These are phyloP conservation scores for Claviceps maximensis DNA, from an alignment of 2,329 filamentous ascomycete genomes.

Conservation along the genomic window DNA sequence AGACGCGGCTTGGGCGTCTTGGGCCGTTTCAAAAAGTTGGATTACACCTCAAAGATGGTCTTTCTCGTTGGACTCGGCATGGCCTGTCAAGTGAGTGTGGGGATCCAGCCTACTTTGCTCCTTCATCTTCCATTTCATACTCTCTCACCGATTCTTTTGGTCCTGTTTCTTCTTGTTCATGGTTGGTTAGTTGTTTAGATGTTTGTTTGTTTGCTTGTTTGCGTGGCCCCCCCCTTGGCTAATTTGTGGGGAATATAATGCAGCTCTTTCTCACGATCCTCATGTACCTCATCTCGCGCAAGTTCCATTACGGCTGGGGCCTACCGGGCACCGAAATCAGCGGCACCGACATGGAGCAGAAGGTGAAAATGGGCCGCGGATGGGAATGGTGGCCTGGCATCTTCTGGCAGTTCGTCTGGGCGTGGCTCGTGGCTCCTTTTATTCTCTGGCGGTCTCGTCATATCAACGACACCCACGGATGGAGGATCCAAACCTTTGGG, in stretches of 20 bases:
- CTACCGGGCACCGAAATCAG: constrained; percentile 45
- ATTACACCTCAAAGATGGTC: constrained; percentile 32
- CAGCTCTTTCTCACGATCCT: constrained; percentile 44
- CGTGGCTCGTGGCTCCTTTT: constrained; percentile 33
- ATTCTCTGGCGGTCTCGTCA: constrained; percentile 41
- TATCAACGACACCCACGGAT: constrained; percentile 52
- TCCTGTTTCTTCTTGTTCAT: background rate
- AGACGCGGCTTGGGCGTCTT: constrained; percentile 13
- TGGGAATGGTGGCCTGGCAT: constrained; percentile 55
- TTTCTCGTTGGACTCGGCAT: constrained; percentile 40
- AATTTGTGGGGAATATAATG: background rate
- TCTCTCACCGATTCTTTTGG: background rate
- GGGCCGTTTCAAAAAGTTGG: constrained; percentile 20
- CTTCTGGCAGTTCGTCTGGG: constrained; percentile 49
- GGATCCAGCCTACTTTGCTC: background rate
- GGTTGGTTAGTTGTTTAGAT: no score
- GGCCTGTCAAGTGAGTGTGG: constrained; percentile 34
- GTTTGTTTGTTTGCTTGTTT: no score
- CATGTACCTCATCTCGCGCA: constrained; percentile 42
- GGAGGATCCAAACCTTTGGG: constrained; percentile 46
- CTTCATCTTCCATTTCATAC: background rate
- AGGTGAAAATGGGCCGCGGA: constrained; percentile 32
- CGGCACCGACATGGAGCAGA: constrained; percentile 32
- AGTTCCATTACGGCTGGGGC: constrained; percentile 31
- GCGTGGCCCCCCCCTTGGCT: background rate